Percentiles rank a stretch among this genome's conserved stretches.
Evolutionary conservation across 805 yeast species (phyloP).

Genomic region (Cyberlindnera saturnus): DNA sequence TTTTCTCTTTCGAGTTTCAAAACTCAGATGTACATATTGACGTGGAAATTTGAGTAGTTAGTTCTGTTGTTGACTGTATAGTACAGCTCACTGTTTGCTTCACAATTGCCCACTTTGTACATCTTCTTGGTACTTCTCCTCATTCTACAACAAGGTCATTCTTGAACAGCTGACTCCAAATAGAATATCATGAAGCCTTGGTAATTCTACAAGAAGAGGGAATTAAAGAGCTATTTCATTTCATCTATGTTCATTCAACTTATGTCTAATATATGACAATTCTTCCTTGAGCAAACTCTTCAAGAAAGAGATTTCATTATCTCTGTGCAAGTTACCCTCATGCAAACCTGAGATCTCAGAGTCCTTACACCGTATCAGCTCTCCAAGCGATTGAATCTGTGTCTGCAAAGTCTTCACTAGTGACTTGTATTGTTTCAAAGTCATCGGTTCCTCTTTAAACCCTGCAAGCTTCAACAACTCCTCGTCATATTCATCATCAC

Average conservation of each 20-base stretch:
- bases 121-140: too few relatives aligned
- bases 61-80: too few relatives aligned
- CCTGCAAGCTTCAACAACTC: not conserved
- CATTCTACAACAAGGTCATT: too few relatives aligned
- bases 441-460: not conserved
- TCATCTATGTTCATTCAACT: constrained; percentile 5
- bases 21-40: too few relatives aligned
- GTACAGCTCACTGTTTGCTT: too few relatives aligned
- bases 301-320: constrained; percentile 18
- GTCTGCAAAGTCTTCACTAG: constrained; percentile 1
- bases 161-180: too few relatives aligned
- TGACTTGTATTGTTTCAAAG: constrained; percentile 1
- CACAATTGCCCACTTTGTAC: too few relatives aligned
- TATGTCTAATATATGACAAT: constrained; percentile 18
- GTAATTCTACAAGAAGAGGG: too few relatives aligned
- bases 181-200: too few relatives aligned
- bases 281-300: constrained; percentile 21
- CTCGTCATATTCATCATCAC: constrained; percentile 1
- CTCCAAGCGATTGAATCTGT: constrained; percentile 3
- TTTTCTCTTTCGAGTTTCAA: too few relatives aligned
- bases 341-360: constrained; percentile 6
- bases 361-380: constrained; percentile 2
- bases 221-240: too few relatives aligned
- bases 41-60: too few relatives aligned
- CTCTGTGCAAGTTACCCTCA: constrained; percentile 9